Percentiles rank a stretch among this genome's conserved stretches.
These are phyloP conservation scores for Rosa persica DNA, from an alignment of 306 rosid genomes.

Conservation along the genomic window DNA sequence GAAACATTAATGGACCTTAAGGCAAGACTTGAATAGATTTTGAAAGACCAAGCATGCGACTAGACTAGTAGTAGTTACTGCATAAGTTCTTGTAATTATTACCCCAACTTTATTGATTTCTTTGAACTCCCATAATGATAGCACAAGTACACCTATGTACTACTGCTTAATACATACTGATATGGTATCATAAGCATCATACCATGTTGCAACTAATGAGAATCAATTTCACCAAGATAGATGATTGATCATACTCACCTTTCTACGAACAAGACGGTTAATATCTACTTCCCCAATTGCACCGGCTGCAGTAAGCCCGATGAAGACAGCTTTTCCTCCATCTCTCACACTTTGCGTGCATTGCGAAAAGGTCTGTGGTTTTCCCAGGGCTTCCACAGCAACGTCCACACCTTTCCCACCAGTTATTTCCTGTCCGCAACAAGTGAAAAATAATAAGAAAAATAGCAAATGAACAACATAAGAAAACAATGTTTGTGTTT, in stretches of 20 bases:
- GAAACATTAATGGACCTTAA: background rate
- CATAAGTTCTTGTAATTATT: background rate
- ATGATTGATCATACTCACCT: constrained; percentile 44
- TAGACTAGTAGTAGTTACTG: background rate
- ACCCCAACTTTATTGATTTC: background rate
- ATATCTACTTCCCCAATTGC: constrained; percentile 84
- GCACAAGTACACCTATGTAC: background rate
- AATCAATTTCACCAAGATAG: background rate
- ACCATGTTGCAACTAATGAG: background rate
- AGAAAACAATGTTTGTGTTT: background rate
- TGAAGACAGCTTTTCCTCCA: constrained; percentile 97
- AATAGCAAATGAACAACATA: constrained; percentile 6
- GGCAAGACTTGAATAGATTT: background rate
- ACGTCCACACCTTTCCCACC: constrained; percentile 89
- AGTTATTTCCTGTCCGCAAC: constrained; percentile 74
- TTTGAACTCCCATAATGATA: background rate
- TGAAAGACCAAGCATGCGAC: background rate
- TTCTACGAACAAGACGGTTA: constrained; percentile 89
- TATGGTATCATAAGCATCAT: background rate
- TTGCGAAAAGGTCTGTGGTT: constrained; percentile 77
- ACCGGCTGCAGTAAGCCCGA: constrained; percentile 80
- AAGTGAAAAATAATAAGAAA: constrained; percentile 15
- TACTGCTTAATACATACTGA: background rate
- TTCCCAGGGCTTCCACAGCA: constrained; percentile 97
- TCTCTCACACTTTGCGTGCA: constrained; percentile 81